phyloP scores from a whole-genome alignment of 1,139 yeast species.

The Scheffersomyces lignicola region DNA sequence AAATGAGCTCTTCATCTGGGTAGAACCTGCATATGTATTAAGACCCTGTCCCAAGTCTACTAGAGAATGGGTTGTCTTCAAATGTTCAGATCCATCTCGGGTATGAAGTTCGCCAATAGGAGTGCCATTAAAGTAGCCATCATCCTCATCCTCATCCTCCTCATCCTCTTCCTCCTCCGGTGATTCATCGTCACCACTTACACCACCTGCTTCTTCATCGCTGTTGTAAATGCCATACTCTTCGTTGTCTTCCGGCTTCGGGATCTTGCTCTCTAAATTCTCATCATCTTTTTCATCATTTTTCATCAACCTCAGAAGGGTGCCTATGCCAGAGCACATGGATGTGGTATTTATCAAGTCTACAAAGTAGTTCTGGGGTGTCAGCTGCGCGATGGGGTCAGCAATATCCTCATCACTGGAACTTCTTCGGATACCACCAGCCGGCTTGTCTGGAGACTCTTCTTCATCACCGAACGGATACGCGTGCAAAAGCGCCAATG shows the following conservation, averaged over 20 bases:
- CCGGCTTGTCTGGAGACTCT: conserved; percentile 7
- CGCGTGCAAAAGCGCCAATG: conserved; percentile 10
- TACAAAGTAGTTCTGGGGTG: conserved; percentile 31
- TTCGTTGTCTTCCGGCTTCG: not conserved
- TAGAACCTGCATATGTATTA: too few species aligned
- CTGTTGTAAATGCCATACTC: conserved; percentile 6
- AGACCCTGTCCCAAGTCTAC: too few species aligned
- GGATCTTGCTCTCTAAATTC: conserved; percentile 1
- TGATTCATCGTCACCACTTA: conserved; percentile 1
- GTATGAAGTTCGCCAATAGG: conserved; percentile 3
- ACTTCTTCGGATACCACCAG: too few species aligned
- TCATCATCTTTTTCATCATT: conserved; percentile 6
- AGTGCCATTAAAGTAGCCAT: conserved; percentile 1
- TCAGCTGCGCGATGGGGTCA: conserved; percentile 16
- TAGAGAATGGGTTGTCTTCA: conserved; percentile 3
- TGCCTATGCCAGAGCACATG: conserved; percentile 48
- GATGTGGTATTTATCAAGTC: conserved; percentile 53
- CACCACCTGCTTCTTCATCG: conserved; percentile 3
- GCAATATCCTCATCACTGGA: conserved; percentile 24
- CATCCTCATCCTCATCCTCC: conserved; percentile 8
- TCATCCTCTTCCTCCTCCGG: conserved; percentile 4
- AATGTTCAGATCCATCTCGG: conserved; percentile 4
- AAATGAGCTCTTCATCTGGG: not conserved
- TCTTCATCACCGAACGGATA: conserved; percentile 9
- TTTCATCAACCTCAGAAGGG: conserved; percentile 13